A percentile compares a stretch with the other conserved stretches of the same genome.
Conservation (phyloP, 768 basidiomycete species). For the Agaricus subrufescens region DNA sequence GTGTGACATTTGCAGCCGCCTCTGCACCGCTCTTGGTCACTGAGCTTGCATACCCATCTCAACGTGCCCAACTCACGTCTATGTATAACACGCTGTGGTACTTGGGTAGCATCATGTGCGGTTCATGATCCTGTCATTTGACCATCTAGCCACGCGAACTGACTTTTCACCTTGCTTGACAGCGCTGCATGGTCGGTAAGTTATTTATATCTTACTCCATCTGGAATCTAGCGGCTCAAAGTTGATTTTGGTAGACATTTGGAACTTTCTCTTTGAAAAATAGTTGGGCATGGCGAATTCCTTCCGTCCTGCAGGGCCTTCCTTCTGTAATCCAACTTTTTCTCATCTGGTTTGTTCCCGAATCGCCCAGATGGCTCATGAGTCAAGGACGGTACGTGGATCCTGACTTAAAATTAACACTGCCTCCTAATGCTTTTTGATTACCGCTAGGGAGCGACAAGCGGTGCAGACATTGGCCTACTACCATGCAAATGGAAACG, state of each 20-base stretch:
- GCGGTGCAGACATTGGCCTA: conserved; percentile 47
- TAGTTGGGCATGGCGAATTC: conserved; percentile 71
- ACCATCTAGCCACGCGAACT: not conserved
- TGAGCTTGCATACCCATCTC: conserved; percentile 68
- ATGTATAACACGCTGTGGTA: conserved; percentile 70
- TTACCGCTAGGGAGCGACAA: conserved; percentile 29
- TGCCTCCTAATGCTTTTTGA: too few species aligned
- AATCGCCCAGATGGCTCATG: conserved; percentile 71
- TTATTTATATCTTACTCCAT: not conserved
- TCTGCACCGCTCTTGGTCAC: conserved; percentile 74
- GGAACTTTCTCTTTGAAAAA: conserved; percentile 59
- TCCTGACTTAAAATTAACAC: too few species aligned
- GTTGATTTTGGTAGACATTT: conserved; percentile 35
- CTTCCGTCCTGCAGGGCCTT: conserved; percentile 57
- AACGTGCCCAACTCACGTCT: conserved; percentile 67
- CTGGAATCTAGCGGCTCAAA: not conserved
- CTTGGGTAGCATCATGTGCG: conserved; percentile 57
- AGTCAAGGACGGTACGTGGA: conserved; percentile 44
- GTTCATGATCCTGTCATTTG: conserved; percentile 3
- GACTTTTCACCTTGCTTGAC: not conserved
- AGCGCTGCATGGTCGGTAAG: conserved; percentile 60
- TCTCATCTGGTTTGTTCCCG: conserved; percentile 61
- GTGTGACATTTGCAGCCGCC: conserved; percentile 59
- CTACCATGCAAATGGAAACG: conserved; percentile 52
- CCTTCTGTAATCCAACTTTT: conserved; percentile 57